Percentiles rank a stretch among this genome's conserved stretches.
Evolutionary conservation across 495 filamentous ascomycete species (phyloP).

Genomic region (Delitschia confertaspora): DNA sequence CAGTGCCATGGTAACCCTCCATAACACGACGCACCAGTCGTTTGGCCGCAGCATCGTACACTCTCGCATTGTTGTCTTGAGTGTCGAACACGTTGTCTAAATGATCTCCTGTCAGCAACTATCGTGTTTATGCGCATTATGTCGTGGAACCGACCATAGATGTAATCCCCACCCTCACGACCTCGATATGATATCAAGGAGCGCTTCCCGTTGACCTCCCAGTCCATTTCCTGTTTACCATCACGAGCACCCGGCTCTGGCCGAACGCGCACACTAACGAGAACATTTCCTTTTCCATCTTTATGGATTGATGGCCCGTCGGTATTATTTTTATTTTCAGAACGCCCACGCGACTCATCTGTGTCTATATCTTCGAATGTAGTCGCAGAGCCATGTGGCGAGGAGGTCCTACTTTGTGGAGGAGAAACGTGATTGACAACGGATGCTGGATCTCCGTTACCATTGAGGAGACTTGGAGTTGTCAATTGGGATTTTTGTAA

Average conservation of each 20-base stretch:
- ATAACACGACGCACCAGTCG: conserved; percentile 91
- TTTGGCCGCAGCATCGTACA: conserved; percentile 90
- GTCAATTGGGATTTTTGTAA: conserved; percentile 26
- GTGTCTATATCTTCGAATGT: conserved; percentile 70
- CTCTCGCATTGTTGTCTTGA: conserved; percentile 83
- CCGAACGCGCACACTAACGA: conserved; percentile 89
- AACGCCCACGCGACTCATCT: conserved; percentile 36
- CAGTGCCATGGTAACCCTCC: conserved; percentile 98
- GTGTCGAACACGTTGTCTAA: conserved; percentile 91
- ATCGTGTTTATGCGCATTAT: conserved; percentile 8
- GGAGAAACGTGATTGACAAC: conserved; percentile 58
- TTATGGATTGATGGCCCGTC: conserved; percentile 29
- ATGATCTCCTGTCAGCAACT: conserved; percentile 19
- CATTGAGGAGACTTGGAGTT: conserved; percentile 66
- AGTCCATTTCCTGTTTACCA: conserved; percentile 67
- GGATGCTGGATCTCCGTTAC: conserved; percentile 64
- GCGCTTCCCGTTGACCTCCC: conserved; percentile 81
- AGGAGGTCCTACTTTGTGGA: conserved; percentile 81
- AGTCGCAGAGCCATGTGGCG: conserved; percentile 79
- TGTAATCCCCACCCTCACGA: conserved; percentile 84
- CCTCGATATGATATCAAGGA: conserved; percentile 76
- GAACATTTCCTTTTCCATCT: conserved; percentile 82
- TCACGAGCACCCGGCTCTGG: conserved; percentile 63
- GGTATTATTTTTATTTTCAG: conserved; percentile 36
- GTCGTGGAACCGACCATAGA: conserved; percentile 59